Evolutionary conservation across 2,329 filamentous ascomycete genomes (phyloP), one percentile per base, ranked within the genome.

Genomic region (Fusarium kyushuense): DNA sequence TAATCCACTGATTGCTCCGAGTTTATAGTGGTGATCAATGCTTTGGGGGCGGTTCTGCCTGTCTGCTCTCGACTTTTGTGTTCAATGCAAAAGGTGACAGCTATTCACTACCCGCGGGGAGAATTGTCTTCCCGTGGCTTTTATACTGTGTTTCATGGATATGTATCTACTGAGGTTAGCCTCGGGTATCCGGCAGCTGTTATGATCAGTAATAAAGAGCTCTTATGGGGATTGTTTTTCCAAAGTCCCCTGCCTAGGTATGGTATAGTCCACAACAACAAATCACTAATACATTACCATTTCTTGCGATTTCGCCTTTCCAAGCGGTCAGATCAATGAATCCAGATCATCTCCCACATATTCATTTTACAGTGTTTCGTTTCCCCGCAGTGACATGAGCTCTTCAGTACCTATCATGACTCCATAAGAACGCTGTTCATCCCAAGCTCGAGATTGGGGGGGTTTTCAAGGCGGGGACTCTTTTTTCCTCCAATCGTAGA

Each of bases 401-500:
- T 53, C 48, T 38, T 40, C 55, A 48, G 38, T 46, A 29, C 41
- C 17, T 43, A 65, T 67, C 67, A 67, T 69, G 65, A 66, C 67
- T 65, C 66, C 61, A 67, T 66, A 54, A 51, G 33, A 25, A 40
- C 43, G 29, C 52, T 45, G 33, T 61, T 42, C 49, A 25, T 49
- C 43, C 57, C 42, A 36, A 47, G 49, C 56, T 47, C 32, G 49
- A 65, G 35, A 67, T 74, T 74, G 72, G 72, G 70, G 72, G 62
- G 63, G n/a, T n/a, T 45, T 45, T 58, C 33, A 10, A n/a, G 27
- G 49, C 59, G 58, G 64, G 46, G 45, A 43, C 54, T 63, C 53
- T 56, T 55, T 67, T 71, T 72, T 70, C 74, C 74, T 75, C 74
- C 74, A 76, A 76, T 76, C 54, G 68, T 35, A 55, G 51, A 43